These are phyloP conservation scores for Candida railenensis DNA, from an alignment of 805 yeast species.

Conservation along the genomic window DNA sequence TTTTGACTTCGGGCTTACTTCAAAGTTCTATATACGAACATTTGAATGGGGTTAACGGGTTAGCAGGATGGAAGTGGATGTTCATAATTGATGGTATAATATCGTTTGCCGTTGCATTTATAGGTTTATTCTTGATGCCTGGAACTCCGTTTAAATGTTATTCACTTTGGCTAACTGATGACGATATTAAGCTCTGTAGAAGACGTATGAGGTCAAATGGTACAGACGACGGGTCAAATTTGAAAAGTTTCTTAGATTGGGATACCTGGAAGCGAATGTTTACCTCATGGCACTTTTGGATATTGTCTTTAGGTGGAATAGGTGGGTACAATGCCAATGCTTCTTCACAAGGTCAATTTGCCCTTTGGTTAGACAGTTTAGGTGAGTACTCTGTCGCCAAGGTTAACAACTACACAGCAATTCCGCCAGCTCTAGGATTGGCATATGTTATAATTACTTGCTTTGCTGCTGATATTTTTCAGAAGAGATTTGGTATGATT, in stretches of 20 bases:
- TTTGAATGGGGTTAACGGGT: conserved; percentile 42
- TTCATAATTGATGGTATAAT: conserved; percentile 24
- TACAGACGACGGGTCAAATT: conserved; percentile 16
- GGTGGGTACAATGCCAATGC: conserved; percentile 30
- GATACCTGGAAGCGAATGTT: conserved; percentile 25
- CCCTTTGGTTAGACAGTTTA: conserved; percentile 26
- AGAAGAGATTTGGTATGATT: conserved; percentile 19
- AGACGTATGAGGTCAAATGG: conserved; percentile 20
- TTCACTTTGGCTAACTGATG: conserved; percentile 52
- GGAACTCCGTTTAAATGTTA: conserved; percentile 37
- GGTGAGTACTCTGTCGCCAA: conserved; percentile 41
- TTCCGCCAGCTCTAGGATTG: conserved; percentile 62
- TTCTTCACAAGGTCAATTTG: conserved; percentile 28
- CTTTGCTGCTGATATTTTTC: conserved; percentile 50
- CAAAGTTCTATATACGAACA: conserved; percentile 46
- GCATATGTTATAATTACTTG: conserved; percentile 46
- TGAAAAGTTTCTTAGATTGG: conserved; percentile 21
- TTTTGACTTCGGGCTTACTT: conserved; percentile 26
- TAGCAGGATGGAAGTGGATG: conserved; percentile 25
- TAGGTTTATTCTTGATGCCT: conserved; percentile 20
- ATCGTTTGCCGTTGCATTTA: conserved; percentile 17
- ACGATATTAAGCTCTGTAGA: conserved; percentile 55
- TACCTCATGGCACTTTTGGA: conserved; percentile 32
- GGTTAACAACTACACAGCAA: conserved; percentile 50
- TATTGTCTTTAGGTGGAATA: conserved; percentile 22